These are phyloP conservation scores for Sphagnum contortum DNA, from an alignment of 225 moss, liverwort and hornwort species.

Conservation along the genomic window DNA sequence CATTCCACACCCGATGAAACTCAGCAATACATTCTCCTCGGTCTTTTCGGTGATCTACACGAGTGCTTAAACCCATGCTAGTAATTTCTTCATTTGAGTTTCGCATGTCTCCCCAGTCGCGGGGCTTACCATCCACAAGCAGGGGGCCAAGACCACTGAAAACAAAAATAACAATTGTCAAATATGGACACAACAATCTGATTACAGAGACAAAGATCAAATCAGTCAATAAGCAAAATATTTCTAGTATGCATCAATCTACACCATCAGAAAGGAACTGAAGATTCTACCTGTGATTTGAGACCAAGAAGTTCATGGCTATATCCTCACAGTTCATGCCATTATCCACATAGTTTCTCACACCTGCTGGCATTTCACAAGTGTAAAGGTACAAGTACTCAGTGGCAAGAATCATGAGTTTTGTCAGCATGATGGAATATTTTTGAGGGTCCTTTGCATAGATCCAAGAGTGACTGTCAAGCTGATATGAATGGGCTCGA, in stretches of 20 bases:
- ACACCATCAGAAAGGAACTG: not conserved
- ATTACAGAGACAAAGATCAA: no score
- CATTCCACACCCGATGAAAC: conserved; percentile 77
- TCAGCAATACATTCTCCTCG: conserved; percentile 84
- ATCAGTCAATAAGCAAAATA: no score
- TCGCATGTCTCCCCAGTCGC: conserved; percentile 90
- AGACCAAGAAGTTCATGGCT: conserved; percentile 94
- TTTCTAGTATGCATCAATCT: no score
- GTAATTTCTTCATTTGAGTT: conserved; percentile 48
- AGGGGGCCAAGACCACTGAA: conserved; percentile 69
- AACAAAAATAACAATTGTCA: not conserved
- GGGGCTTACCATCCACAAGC: conserved; percentile 79
- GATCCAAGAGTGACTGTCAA: conserved; percentile 63
- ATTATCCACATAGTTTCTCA: conserved; percentile 68
- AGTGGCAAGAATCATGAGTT: conserved; percentile 83
- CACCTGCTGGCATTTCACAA: conserved; percentile 74
- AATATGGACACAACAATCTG: no score
- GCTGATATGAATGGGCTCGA: conserved; percentile 49
- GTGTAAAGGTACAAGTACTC: conserved; percentile 74
- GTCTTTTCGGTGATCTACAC: conserved; percentile 58
- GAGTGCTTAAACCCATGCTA: conserved; percentile 55
- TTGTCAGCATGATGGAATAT: conserved; percentile 91
- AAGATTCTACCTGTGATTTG: conserved; percentile 37
- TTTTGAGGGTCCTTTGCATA: conserved; percentile 48
- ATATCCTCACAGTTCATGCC: conserved; percentile 98